Evolutionary conservation across 495 filamentous ascomycete species (phyloP).

Genomic region (Penicillium pancosmium): DNA sequence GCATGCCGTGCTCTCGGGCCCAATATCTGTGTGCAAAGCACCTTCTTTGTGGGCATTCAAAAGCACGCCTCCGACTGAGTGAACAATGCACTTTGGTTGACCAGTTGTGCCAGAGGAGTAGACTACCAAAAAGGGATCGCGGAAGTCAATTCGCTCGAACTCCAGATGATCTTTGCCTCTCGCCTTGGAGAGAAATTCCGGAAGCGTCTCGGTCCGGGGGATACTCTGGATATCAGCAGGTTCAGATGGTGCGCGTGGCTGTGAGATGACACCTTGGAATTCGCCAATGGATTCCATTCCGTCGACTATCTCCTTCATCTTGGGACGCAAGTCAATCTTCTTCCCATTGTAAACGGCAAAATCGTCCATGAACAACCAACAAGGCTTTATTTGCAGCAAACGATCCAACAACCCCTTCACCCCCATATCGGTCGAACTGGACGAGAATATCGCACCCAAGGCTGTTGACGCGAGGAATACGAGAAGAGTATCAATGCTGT

Average conservation of each 20-base stretch:
- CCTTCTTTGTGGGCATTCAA: conserved; percentile 59
- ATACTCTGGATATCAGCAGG: conserved; percentile 61
- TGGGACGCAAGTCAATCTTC: conserved; percentile 66
- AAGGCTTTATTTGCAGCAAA: conserved; percentile 69
- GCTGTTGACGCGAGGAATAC: conserved; percentile 66
- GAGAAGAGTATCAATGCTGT: conserved; percentile 70
- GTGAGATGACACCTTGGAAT: conserved; percentile 65
- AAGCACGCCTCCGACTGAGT: conserved; percentile 37
- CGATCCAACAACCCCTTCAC: conserved; percentile 75
- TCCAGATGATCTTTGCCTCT: conserved; percentile 37
- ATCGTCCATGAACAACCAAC: conserved; percentile 79
- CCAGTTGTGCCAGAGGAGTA: conserved; percentile 80
- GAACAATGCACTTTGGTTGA: conserved; percentile 81
- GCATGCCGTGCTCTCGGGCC: conserved; percentile 47
- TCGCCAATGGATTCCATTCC: conserved; percentile 61
- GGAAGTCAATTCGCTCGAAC: conserved; percentile 56
- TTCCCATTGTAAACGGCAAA: conserved; percentile 78
- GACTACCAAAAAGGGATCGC: conserved; percentile 71
- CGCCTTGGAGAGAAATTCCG: conserved; percentile 52
- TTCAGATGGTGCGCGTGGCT: conserved; percentile 60
- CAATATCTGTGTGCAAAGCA: conserved; percentile 58
- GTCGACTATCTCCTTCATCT: conserved; percentile 66
- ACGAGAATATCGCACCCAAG: conserved; percentile 72
- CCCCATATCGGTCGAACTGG: conserved; percentile 78
- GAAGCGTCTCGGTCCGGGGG: conserved; percentile 54